Evolutionary conservation across 306 rosid species (phyloP).

Genomic region (Comarum palustre): DNA sequence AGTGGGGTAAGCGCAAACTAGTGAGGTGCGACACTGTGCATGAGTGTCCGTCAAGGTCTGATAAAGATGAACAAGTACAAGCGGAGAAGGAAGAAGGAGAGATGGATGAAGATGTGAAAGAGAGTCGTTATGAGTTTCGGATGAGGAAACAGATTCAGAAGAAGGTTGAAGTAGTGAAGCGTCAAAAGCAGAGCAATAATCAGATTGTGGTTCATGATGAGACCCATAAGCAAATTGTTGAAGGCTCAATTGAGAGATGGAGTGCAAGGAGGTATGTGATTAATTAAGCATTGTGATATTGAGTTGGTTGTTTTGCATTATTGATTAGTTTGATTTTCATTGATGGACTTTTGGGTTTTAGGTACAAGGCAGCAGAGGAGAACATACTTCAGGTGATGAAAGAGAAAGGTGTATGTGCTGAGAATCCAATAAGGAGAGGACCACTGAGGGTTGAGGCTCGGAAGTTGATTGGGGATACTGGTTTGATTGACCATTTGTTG

Average conservation of each 20-base stretch:
- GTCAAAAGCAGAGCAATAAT: conserved; percentile 26
- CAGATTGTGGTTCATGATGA: conserved; percentile 24
- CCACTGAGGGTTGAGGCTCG: conserved; percentile 75
- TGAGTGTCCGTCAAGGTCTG: conserved; percentile 27
- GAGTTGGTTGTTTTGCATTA: no score
- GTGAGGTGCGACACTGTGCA: conserved; percentile 47
- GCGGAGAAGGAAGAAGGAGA: not conserved
- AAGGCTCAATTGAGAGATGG: conserved; percentile 49
- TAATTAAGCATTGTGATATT: no score
- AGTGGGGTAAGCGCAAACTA: conserved; percentile 76
- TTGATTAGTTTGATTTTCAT: no score
- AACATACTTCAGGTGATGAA: conserved; percentile 73
- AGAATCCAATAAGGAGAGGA: conserved; percentile 68
- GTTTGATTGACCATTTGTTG: conserved; percentile 80
- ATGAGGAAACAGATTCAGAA: conserved; percentile 26
- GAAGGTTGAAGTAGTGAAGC: conserved; percentile 19
- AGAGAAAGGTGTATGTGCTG: conserved; percentile 56
- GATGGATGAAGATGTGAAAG: conserved; percentile 15
- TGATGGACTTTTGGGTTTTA: conserved; percentile 16
- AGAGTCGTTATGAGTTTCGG: conserved; percentile 6
- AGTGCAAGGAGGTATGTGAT: conserved; percentile 38
- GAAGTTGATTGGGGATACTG: conserved; percentile 83
- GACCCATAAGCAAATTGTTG: conserved; percentile 34
- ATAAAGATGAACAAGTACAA: conserved; percentile 1
- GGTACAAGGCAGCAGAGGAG: conserved; percentile 76